Conservation (phyloP, 1,284 basidiomycete genomes). For the Papiliotrema laurentii region DNA sequence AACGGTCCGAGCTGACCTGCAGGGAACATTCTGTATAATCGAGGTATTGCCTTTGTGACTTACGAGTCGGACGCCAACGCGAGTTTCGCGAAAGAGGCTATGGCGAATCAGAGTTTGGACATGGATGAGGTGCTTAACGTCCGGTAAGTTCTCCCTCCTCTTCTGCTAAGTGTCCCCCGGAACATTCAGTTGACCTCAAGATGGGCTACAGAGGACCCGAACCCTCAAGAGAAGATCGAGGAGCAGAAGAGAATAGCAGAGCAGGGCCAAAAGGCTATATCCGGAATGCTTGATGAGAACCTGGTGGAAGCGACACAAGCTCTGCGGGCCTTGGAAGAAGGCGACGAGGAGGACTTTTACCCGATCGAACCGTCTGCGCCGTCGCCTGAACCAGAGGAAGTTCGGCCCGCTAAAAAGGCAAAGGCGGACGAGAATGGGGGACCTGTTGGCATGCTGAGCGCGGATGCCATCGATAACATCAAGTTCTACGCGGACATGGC, state of each 20-base stretch:
- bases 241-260: conserved; percentile 78
- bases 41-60: conserved; percentile 95
- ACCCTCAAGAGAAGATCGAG: conserved; percentile 76
- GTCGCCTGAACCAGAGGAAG: conserved; percentile 37
- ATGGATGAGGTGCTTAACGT: conserved; percentile 98
- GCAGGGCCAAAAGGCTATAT: conserved; percentile 75
- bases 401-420: conserved; percentile 36
- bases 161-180: conserved; percentile 1
- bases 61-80: conserved; percentile 81
- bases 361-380: conserved; percentile 33
- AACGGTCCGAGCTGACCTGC: too few relatives aligned
- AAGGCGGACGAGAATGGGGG: conserved; percentile 8
- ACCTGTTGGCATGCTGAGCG: conserved; percentile 59
- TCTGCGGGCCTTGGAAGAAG: conserved; percentile 75
- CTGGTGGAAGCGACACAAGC: conserved; percentile 81
- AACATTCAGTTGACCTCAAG: conserved; percentile 21
- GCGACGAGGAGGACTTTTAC: conserved; percentile 44
- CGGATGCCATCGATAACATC: conserved; percentile 76
- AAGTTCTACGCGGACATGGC: conserved; percentile 61
- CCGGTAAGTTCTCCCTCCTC: conserved; percentile 50
- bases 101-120: conserved; percentile 97
- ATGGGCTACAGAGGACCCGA: conserved; percentile 96
- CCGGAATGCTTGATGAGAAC: conserved; percentile 60
- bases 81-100: conserved; percentile 97
- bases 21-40: conserved; percentile 89